Percentiles rank a stretch among this genome's conserved stretches.
These are phyloP conservation scores for Spiraea crenata DNA, from an alignment of 331 rosid species.

Conservation along the genomic window DNA sequence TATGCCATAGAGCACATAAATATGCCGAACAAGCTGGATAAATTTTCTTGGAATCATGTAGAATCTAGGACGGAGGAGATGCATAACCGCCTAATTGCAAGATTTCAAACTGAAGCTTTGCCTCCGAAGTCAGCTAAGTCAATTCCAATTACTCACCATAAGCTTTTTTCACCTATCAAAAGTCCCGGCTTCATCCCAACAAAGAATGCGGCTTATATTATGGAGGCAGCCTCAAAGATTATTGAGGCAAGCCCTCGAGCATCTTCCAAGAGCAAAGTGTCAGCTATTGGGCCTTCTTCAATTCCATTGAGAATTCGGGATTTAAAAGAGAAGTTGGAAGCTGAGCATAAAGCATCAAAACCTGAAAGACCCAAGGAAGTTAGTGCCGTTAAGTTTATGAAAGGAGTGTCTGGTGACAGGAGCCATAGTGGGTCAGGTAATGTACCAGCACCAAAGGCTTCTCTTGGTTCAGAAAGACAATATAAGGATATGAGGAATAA, in stretches of 20 bases:
- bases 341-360: conserved; percentile 52
- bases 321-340: conserved; percentile 75
- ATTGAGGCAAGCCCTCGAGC: conserved; percentile 70
- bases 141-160: conserved; percentile 77
- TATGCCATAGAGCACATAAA: conserved; percentile 34
- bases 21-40: conserved; percentile 48
- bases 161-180: conserved; percentile 78
- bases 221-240: conserved; percentile 93
- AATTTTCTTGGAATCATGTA: conserved; percentile 44
- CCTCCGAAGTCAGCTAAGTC: conserved; percentile 91
- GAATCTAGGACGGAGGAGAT: conserved; percentile 45
- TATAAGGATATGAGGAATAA: conserved; percentile 36
- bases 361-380: conserved; percentile 35
- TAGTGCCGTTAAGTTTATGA: conserved; percentile 30
- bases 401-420: conserved; percentile 36
- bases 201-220: conserved; percentile 53
- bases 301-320: conserved; percentile 72
- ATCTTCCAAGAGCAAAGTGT: conserved; percentile 39
- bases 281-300: conserved; percentile 51
- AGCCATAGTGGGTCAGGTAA: conserved; percentile 39
- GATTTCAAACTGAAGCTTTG: conserved; percentile 81
- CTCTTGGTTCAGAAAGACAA: conserved; percentile 37
- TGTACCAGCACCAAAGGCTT: conserved; percentile 38
- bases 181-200: conserved; percentile 58
- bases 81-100: conserved; percentile 54